A percentile compares a stretch with the other conserved stretches of the same genome.
These are phyloP conservation scores for Apiotrichum gracile DNA, from an alignment of 1,284 basidiomycete genomes.

Conservation along the genomic window DNA sequence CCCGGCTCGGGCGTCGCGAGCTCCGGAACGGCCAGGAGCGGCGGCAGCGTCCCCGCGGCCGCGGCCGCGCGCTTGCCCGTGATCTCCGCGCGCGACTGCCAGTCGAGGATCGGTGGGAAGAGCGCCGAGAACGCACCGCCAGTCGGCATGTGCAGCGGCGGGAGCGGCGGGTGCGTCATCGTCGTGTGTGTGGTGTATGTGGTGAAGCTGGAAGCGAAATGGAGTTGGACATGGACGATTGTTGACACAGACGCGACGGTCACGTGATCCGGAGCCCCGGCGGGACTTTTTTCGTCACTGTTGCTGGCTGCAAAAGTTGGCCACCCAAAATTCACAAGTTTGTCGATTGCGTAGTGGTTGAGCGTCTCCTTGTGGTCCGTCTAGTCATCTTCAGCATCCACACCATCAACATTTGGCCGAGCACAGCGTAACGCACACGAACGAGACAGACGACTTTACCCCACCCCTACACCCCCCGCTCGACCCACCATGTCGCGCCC, in stretches of 20 bases:
- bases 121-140: background rate
- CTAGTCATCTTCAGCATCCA: background rate
- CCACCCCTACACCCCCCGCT: background rate
- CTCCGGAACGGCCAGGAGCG: background rate
- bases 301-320: too few species aligned
- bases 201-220: too few species aligned
- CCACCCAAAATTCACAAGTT: background rate
- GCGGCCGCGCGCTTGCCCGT: background rate
- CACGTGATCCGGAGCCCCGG: background rate
- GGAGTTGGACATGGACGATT: background rate
- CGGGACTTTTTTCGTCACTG: constrained; percentile 2
- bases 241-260: background rate
- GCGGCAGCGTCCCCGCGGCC: background rate
- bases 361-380: too few species aligned
- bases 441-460: background rate
- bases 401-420: too few species aligned
- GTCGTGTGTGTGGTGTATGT: too few species aligned
- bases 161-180: background rate
- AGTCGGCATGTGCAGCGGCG: background rate
- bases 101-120: background rate
- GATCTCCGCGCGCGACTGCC: background rate
- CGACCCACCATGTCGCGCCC: constrained; percentile 74
- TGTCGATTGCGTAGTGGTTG: background rate
- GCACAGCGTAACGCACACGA: background rate
- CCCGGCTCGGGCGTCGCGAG: background rate